Percentiles rank a stretch among this genome's conserved stretches.
phyloP scores from a whole-genome alignment of 192 early-diverging fungal genomes.

The Diversispora eburnea region DNA sequence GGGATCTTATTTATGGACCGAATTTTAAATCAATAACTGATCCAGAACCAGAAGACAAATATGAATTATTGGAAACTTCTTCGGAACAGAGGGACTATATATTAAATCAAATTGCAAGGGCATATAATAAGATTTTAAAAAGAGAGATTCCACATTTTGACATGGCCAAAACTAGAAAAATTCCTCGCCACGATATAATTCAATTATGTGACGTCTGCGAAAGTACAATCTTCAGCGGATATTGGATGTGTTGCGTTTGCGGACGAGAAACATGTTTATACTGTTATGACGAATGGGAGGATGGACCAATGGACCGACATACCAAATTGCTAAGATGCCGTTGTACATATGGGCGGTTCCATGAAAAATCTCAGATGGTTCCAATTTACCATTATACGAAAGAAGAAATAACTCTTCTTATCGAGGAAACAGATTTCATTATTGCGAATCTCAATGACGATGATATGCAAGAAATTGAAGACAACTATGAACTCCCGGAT shows the following conservation, averaged over 20 bases:
- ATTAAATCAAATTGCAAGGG: not conserved
- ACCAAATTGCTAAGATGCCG: not conserved
- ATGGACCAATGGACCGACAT: not conserved
- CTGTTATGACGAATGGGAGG: constrained; percentile 14
- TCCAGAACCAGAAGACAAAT: not conserved
- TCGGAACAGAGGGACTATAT: not conserved
- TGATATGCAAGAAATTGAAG: not conserved
- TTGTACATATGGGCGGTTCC: not conserved
- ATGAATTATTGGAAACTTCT: not conserved
- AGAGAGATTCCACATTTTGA: constrained; percentile 10
- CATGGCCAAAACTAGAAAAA: not conserved
- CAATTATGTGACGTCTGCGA: constrained; percentile 14
- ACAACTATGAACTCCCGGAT: not conserved
- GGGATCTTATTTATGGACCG: not conserved
- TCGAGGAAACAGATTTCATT: not conserved
- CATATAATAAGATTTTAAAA: not conserved
- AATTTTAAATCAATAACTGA: not conserved
- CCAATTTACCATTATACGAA: constrained; percentile 13
- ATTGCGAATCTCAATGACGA: not conserved
- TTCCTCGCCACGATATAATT: not conserved
- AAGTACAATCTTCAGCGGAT: constrained; percentile 16
- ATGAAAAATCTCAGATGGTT: constrained; percentile 6
- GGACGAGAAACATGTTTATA: constrained; percentile 2
- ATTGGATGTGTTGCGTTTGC: constrained; percentile 20
- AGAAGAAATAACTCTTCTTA: not conserved